A percentile compares a stretch with the other conserved stretches of the same genome.
Conservation (phyloP, 495 filamentous ascomycete species). For the Aspergillus wentii region DNA sequence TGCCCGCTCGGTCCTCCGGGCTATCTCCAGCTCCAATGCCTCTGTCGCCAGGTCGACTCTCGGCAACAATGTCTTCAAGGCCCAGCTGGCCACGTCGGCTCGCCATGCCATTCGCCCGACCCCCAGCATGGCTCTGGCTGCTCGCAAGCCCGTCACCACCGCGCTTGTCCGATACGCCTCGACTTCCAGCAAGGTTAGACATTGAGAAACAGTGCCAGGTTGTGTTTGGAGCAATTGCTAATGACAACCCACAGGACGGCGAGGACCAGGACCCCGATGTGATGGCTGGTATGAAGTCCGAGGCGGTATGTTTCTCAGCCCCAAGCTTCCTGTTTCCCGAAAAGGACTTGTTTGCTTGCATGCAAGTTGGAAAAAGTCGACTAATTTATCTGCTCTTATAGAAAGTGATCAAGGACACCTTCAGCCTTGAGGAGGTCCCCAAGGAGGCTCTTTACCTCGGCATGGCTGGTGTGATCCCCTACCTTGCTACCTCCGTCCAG, state of each 20-base stretch:
- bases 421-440: constrained; percentile 72
- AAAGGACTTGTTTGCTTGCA: too few relatives aligned
- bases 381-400: constrained; percentile 26
- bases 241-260: constrained; percentile 20
- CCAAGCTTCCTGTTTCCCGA: too few relatives aligned
- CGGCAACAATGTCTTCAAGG: constrained; percentile 40
- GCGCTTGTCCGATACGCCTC: constrained; percentile 47
- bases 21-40: constrained; percentile 44
- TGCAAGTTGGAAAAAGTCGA: too few relatives aligned
- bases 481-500: constrained; percentile 78
- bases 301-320: constrained; percentile 78
- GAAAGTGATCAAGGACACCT: constrained; percentile 84
- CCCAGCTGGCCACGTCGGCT: constrained; percentile 41
- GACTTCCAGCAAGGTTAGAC: constrained; percentile 31
- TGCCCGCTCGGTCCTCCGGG: constrained; percentile 43
- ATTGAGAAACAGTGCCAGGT: neutral
- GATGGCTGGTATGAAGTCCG: constrained; percentile 61
- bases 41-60: constrained; percentile 38
- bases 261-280: constrained; percentile 52
- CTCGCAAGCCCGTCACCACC: constrained; percentile 47
- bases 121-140: constrained; percentile 37
- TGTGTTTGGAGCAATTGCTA: constrained; percentile 17
- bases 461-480: constrained; percentile 84
- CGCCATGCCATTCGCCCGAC: constrained; percentile 30
- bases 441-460: constrained; percentile 77